Percentiles rank a stretch among this genome's conserved stretches.
Conservation (phyloP, 2,329 filamentous ascomycete genomes). For the Ceratocystis cacaofunesta region DNA sequence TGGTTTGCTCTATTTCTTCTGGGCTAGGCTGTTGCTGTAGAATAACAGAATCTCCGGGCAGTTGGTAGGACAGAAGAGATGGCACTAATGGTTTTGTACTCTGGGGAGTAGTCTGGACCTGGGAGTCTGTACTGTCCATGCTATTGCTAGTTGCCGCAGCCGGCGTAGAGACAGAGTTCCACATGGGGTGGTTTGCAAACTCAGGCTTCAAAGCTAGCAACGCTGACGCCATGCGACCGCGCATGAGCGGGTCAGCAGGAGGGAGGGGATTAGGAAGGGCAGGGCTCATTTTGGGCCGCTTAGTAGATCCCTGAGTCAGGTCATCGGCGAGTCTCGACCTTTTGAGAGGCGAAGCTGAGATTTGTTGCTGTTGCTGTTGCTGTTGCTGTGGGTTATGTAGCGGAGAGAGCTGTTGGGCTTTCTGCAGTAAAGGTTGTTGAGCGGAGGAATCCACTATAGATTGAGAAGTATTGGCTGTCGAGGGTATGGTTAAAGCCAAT, state of each 20-base stretch:
- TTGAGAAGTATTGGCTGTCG: background rate
- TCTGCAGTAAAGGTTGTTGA: background rate
- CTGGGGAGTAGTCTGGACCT: background rate
- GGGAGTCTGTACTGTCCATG: background rate
- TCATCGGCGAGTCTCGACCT: background rate
- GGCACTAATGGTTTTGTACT: background rate
- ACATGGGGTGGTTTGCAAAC: constrained; percentile 9
- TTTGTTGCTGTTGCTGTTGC: background rate
- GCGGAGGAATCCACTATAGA: background rate
- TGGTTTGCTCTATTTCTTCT: background rate
- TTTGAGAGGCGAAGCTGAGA: background rate
- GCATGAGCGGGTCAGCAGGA: constrained; percentile 2
- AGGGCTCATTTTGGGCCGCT: background rate
- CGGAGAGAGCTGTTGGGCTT: background rate
- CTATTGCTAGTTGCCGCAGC: background rate
- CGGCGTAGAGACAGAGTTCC: background rate
- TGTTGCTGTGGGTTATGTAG: background rate
- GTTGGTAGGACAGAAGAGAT: background rate
- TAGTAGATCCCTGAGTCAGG: background rate
- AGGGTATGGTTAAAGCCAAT: background rate
- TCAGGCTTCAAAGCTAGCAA: constrained; percentile 9
- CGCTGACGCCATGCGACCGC: constrained; percentile 5
- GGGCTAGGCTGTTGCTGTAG: background rate
- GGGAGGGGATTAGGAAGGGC: constrained; percentile 2
- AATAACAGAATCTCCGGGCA: background rate